Percentiles rank a stretch among this genome's conserved stretches.
Conservation (phyloP, 768 basidiomycete genomes). For the Kwoniella sp. region DNA sequence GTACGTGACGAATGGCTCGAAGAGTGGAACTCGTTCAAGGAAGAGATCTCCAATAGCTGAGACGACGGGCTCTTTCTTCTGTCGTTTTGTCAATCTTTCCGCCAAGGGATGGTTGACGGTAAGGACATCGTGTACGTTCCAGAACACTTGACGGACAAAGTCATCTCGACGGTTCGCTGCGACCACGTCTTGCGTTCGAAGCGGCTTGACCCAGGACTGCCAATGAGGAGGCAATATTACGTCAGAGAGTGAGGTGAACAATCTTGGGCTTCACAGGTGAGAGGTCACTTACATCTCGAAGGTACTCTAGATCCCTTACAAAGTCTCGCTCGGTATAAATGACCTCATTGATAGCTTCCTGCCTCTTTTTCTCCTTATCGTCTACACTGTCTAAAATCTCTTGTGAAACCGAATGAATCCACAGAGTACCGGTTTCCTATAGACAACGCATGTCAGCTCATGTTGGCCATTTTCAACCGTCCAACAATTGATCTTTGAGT, state of each 20-base stretch:
- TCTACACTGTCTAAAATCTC: conserved; percentile 91
- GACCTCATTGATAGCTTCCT: conserved; percentile 98
- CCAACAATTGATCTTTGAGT: background rate
- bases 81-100: conserved; percentile 89
- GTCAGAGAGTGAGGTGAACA: no score
- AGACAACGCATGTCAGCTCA: background rate
- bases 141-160: conserved; percentile 92
- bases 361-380: conserved; percentile 89
- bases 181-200: conserved; percentile 72
- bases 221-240: conserved; percentile 3
- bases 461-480: no score
- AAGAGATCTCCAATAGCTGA: conserved; percentile 89
- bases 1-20: conserved; percentile 90
- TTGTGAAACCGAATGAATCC: conserved; percentile 94
- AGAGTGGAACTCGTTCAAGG: conserved; percentile 79
- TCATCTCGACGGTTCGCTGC: conserved; percentile 73
- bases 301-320: conserved; percentile 95
- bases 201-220: conserved; percentile 85
- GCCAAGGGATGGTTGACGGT: conserved; percentile 86
- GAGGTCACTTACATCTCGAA: conserved; percentile 73
- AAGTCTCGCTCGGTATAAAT: conserved; percentile 93
- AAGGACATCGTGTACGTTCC: conserved; percentile 95
- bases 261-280: background rate
- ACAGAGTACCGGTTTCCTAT: conserved; percentile 78
- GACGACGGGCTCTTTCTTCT: conserved; percentile 92